Evolutionary conservation across 768 basidiomycete species (phyloP).

Genomic region (Suillus clintonianus): DNA sequence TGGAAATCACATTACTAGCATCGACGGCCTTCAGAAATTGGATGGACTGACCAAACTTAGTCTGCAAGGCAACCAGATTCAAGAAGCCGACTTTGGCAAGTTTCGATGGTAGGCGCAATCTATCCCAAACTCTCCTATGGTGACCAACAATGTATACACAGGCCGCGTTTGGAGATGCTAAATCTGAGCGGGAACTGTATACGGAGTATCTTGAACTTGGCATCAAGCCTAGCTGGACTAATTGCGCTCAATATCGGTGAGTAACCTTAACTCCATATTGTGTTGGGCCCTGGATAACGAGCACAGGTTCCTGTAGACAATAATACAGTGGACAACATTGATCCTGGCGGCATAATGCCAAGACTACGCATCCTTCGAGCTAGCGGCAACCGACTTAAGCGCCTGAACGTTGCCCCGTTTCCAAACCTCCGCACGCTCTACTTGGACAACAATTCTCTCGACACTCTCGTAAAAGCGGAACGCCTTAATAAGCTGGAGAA

Average conservation of each 20-base stretch:
- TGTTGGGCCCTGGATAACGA: slow-evolving; percentile 14
- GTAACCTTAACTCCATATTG: slow-evolving; percentile 36
- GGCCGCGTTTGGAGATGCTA: slow-evolving; percentile 75
- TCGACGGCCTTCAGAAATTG: slow-evolving; percentile 79
- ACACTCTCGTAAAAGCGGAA: slow-evolving; percentile 51
- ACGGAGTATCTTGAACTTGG: slow-evolving; percentile 57
- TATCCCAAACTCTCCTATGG: slow-evolving; percentile 12
- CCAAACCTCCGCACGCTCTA: slow-evolving; percentile 86
- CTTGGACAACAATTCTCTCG: slow-evolving; percentile 80
- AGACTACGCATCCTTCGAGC: slow-evolving; percentile 82
- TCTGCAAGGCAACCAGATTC: slow-evolving; percentile 72
- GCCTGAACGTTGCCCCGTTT: slow-evolving; percentile 64
- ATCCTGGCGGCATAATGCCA: slow-evolving; percentile 55
- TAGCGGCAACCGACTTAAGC: slow-evolving; percentile 76
- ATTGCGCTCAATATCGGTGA: slow-evolving; percentile 81
- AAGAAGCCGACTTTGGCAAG: slow-evolving; percentile 55
- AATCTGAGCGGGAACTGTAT: slow-evolving; percentile 81
- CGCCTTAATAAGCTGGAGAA: slow-evolving; percentile 79
- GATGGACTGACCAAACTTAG: slow-evolving; percentile 84
- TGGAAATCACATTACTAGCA: slow-evolving; percentile 71
- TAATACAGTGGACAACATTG: slow-evolving; percentile 64
- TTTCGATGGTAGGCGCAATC: slow-evolving; percentile 61
- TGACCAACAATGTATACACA: slow-evolving; percentile 16
- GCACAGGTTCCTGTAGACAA: slow-evolving; percentile 52
- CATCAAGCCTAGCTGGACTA: slow-evolving; percentile 55